These are phyloP conservation scores for Penicillium alfredii DNA, from an alignment of 495 filamentous ascomycete species.

Conservation along the genomic window DNA sequence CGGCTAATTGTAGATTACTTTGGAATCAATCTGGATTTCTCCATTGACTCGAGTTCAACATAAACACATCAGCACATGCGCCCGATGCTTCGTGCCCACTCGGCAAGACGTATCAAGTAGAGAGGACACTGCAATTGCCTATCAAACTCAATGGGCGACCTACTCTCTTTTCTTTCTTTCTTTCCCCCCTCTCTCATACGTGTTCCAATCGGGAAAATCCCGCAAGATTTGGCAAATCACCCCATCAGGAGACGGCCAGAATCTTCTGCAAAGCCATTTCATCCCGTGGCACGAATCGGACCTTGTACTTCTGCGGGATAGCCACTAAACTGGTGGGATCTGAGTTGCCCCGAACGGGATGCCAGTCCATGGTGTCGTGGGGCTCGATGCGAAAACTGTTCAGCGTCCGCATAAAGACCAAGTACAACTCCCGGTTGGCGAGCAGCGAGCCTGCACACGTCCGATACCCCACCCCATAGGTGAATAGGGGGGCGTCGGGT, in stretches of 20 bases:
- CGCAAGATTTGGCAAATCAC: too few relatives aligned
- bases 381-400: slow-evolving; percentile 53
- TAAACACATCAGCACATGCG: too few relatives aligned
- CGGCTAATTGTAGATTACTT: too few relatives aligned
- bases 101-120: too few relatives aligned
- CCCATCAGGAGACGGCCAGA: slow-evolving; percentile 15
- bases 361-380: slow-evolving; percentile 42
- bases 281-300: slow-evolving; percentile 49
- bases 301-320: slow-evolving; percentile 50
- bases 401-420: slow-evolving; percentile 56
- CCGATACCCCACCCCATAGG: slow-evolving; percentile 57
- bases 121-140: too few relatives aligned
- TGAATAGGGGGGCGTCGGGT: slow-evolving; percentile 55
- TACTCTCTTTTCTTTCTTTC: too few relatives aligned
- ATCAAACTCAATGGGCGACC: too few relatives aligned
- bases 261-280: slow-evolving; percentile 31
- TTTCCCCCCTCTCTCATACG: too few relatives aligned
- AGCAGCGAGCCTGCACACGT: slow-evolving; percentile 62
- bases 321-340: slow-evolving; percentile 55
- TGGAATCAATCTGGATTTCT: too few relatives aligned
- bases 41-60: too few relatives aligned
- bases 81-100: too few relatives aligned
- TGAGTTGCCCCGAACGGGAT: slow-evolving; percentile 50
- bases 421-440: slow-evolving; percentile 60
- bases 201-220: too few relatives aligned